Evolutionary conservation across 208 protist species (phyloP).

Genomic region (Acanthamoeba triangularis): DNA sequence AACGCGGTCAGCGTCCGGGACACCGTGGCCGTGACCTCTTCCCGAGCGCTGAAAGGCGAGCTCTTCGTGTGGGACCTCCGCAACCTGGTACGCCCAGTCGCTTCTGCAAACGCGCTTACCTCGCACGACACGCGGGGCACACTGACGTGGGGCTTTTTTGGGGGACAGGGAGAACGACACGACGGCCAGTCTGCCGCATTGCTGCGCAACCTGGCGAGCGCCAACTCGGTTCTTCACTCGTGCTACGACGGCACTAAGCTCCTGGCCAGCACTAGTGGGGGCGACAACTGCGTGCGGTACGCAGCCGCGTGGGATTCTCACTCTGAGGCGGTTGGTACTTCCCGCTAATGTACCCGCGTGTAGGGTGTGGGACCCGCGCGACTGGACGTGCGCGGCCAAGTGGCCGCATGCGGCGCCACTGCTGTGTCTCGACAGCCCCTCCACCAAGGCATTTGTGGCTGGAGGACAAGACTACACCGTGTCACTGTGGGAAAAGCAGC

Average conservation of each 20-base stretch:
- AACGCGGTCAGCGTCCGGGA: neutral
- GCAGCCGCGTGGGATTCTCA: too few species aligned
- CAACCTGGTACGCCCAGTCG: neutral
- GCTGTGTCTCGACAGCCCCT: neutral
- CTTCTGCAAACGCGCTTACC: neutral
- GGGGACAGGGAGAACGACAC: neutral
- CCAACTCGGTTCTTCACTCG: neutral
- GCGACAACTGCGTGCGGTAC: slow-evolving; percentile 27
- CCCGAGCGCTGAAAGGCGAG: neutral
- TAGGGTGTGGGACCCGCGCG: slow-evolving; percentile 23
- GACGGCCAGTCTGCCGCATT: neutral
- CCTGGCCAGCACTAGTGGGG: neutral
- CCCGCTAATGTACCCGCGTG: neutral
- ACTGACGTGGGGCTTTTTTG: too few species aligned
- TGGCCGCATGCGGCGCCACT: neutral
- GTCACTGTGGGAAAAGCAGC: slow-evolving; percentile 8
- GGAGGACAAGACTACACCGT: slow-evolving; percentile 3
- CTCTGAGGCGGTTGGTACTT: too few species aligned
- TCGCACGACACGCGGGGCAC: too few species aligned
- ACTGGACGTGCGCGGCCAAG: slow-evolving; percentile 1
- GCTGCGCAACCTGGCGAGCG: neutral
- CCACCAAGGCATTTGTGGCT: neutral
- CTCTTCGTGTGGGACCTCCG: neutral
- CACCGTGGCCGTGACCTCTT: neutral
- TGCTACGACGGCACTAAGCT: slow-evolving; percentile 35